Evolutionary conservation across 2,329 filamentous ascomycete genomes (phyloP), one percentile per base, ranked within the genome.

Genomic region (Penicillium sp.): DNA sequence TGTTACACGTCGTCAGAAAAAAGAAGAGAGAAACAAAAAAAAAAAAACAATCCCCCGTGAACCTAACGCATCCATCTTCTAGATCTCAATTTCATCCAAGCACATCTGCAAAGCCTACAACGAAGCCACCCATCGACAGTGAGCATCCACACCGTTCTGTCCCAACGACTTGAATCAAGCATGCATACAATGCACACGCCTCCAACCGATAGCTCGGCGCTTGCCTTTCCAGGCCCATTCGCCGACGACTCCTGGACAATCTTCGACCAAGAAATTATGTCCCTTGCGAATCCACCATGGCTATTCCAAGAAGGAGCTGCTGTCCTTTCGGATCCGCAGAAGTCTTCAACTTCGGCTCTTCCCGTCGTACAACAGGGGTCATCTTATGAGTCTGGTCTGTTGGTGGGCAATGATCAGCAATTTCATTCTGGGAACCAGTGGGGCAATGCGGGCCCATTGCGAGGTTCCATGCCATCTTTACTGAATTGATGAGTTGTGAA

Each of bases 241-340:
- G 37, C 51, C 18, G 60, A 63, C 27, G 59, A 59, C 32, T 58
- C 62, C 3, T 64, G 60, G 60, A 60, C 61, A 5, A 63, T 64
- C 29, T 64, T 64, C 26, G 62, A 64, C 29, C 62, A 64, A 40
- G 55, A 64, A 32, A 64, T 61, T 8, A 59, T 63, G 55, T 51
- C 57, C 9, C 52, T 64, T 5, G 61, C 60, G 13, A 64, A 62
- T 13, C 61, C 59, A 18, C 55, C 60, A 1, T 63, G 60, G 62
- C 39, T 63, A 5, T 62, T 58, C 24, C 50, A 62, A 7, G 59
- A 56, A 12, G 26, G 48, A 2, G 13, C 43, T 6, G 13, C 43
- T 7, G 35, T 44, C 7, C 44, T 57, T 8, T 24, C 51, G 4
- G 34, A 42, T 5, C 27, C 29, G 3, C 43, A 50, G 5, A 56